Evolutionary conservation across 108 stramenopile species (phyloP).

Genomic region (Stephanodiscus triporus): DNA sequence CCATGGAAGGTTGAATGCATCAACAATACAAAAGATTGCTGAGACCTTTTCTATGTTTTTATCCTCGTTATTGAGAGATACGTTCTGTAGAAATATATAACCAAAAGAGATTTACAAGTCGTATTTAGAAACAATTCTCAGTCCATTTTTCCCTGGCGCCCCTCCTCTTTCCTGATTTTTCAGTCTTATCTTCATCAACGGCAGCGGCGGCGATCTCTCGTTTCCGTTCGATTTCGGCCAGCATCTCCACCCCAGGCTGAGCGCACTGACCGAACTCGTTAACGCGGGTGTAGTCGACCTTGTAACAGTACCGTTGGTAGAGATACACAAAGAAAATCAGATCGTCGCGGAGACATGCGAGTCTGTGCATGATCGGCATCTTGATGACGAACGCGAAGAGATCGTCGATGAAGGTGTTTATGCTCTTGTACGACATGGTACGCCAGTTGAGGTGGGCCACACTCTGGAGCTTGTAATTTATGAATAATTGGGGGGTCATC

Average conservation of each 20-base stretch:
- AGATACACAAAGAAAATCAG: slow-evolving; percentile 86
- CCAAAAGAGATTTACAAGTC: too few species aligned
- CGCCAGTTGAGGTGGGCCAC: slow-evolving; percentile 90
- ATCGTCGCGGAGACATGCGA: slow-evolving; percentile 87
- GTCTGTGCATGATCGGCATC: slow-evolving; percentile 91
- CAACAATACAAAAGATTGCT: too few species aligned
- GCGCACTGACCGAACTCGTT: slow-evolving; percentile 74
- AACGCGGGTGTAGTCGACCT: slow-evolving; percentile 58
- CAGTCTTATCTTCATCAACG: not conserved
- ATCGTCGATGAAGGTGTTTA: slow-evolving; percentile 93
- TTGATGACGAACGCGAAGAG: slow-evolving; percentile 88
- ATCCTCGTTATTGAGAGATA: too few species aligned
- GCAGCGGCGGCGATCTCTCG: not conserved
- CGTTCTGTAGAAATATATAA: too few species aligned
- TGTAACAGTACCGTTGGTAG: slow-evolving; percentile 87
- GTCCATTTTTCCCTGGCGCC: slow-evolving; percentile 16
- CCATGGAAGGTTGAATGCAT: too few species aligned
- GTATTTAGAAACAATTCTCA: not conserved
- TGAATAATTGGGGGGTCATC: slow-evolving; percentile 94
- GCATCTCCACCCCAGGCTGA: slow-evolving; percentile 47
- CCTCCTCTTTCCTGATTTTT: slow-evolving; percentile 12
- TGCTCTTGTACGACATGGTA: slow-evolving; percentile 81
- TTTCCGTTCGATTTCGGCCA: slow-evolving; percentile 30
- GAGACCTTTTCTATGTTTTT: too few species aligned
- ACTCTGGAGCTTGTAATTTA: slow-evolving; percentile 89